Conservation (phyloP, 805 yeast species). For the Ogataea neopini region DNA sequence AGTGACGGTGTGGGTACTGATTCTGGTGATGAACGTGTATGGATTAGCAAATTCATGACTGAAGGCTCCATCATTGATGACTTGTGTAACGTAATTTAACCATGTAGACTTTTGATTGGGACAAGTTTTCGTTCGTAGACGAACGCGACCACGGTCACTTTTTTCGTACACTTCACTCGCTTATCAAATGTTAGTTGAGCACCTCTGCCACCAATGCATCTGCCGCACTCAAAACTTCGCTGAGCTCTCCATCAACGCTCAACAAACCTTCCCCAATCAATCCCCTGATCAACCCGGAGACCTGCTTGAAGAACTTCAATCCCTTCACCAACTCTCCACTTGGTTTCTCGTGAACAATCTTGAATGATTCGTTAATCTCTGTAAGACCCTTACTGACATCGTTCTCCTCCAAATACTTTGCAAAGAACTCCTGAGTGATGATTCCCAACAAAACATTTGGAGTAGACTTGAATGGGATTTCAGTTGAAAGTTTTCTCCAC, state of each 20-base stretch:
- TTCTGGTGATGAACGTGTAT: constrained; percentile 66
- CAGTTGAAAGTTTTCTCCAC: constrained; percentile 59
- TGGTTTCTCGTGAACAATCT: constrained; percentile 23
- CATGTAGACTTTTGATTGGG: too few relatives aligned
- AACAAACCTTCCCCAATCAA: constrained; percentile 23
- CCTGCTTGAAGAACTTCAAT: constrained; percentile 28
- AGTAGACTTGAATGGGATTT: constrained; percentile 62
- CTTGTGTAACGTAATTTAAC: too few relatives aligned
- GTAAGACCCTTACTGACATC: constrained; percentile 17
- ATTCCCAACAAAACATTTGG: constrained; percentile 68
- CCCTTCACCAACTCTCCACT: constrained; percentile 22
- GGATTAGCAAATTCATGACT: constrained; percentile 46
- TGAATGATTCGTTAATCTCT: constrained; percentile 22
- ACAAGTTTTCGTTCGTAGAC: too few relatives aligned
- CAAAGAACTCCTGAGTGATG: constrained; percentile 54
- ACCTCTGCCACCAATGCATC: constrained; percentile 14
- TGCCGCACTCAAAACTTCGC: constrained; percentile 13
- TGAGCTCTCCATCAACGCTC: constrained; percentile 13
- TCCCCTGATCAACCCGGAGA: constrained; percentile 22
- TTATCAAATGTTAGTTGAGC: neutral
- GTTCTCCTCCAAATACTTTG: constrained; percentile 26
- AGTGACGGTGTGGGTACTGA: constrained; percentile 62
- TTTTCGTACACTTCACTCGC: too few relatives aligned
- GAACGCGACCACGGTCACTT: too few relatives aligned
- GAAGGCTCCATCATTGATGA: too few relatives aligned